phyloP scores from a whole-genome alignment of 441 rosid genomes.

The Manihot esculenta region DNA sequence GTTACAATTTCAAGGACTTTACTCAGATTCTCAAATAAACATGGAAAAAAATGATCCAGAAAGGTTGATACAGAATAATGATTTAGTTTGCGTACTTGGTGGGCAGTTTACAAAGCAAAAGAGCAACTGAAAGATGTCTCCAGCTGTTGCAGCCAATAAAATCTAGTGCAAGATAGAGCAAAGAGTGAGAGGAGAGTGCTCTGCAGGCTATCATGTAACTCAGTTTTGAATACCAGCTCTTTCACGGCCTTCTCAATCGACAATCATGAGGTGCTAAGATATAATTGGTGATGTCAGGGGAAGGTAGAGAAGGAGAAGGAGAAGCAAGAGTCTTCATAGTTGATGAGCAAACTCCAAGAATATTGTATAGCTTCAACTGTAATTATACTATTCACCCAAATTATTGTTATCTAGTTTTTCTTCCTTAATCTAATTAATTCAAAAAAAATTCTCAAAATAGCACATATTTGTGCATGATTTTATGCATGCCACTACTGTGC shows the following conservation, averaged over 20 bases:
- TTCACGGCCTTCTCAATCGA: too few relatives aligned
- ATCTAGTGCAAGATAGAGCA: conserved; percentile 1
- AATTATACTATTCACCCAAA: not conserved
- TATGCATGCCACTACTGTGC: too few relatives aligned
- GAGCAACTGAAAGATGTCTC: not conserved
- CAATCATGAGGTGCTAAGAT: not conserved
- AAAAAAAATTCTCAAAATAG: not conserved
- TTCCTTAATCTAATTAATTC: not conserved
- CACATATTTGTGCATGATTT: too few relatives aligned
- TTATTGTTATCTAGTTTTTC: not conserved
- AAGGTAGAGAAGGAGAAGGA: not conserved
- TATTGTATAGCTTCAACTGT: not conserved
- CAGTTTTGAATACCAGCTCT: not conserved
- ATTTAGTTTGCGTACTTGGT: not conserved
- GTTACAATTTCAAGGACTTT: not conserved
- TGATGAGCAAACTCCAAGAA: conserved; percentile 9
- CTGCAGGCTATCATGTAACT: not conserved
- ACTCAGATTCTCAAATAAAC: not conserved
- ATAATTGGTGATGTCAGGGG: not conserved
- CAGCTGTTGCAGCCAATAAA: not conserved
- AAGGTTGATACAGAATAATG: not conserved
- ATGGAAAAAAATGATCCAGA: not conserved
- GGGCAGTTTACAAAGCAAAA: not conserved
- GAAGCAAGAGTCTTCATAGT: not conserved
- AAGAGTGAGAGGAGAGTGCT: not conserved